A percentile compares a stretch with the other conserved stretches of the same genome.
Evolutionary conservation across 2,329 filamentous ascomycete genomes (phyloP).

Genomic region (Microsporum canis): DNA sequence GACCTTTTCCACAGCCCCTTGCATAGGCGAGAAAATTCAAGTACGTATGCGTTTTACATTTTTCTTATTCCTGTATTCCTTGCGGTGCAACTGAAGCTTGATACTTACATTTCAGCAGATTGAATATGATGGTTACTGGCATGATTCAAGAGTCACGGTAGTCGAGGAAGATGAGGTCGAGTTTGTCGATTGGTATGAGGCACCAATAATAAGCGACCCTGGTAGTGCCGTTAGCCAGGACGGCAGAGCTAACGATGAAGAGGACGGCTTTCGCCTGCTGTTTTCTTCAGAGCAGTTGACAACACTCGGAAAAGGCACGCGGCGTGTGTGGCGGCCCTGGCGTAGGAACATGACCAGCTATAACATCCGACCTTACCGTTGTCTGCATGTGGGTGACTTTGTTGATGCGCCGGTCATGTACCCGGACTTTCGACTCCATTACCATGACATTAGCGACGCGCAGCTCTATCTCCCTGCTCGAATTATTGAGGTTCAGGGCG

Average conservation of each 20-base stretch:
- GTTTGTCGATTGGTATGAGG: slow-evolving; percentile 12
- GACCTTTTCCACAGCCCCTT: slow-evolving; percentile 11
- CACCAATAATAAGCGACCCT: too few relatives aligned
- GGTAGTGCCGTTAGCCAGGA: neutral
- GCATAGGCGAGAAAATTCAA: slow-evolving; percentile 14
- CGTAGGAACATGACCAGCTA: slow-evolving; percentile 12
- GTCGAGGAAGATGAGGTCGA: slow-evolving; percentile 14
- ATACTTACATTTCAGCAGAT: slow-evolving; percentile 9
- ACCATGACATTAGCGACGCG: slow-evolving; percentile 12
- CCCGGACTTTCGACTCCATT: slow-evolving; percentile 14
- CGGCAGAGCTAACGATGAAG: slow-evolving; percentile 11
- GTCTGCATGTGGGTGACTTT: slow-evolving; percentile 14
- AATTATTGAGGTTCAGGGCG: slow-evolving; percentile 14
- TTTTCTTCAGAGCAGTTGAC: slow-evolving; percentile 15
- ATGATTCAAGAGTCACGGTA: slow-evolving; percentile 14
- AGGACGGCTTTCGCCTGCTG: slow-evolving; percentile 11
- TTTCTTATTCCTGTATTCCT: slow-evolving; percentile 8
- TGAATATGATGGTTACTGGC: slow-evolving; percentile 13
- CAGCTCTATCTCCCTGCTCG: slow-evolving; percentile 15
- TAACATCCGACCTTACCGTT: slow-evolving; percentile 14
- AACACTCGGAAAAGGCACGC: slow-evolving; percentile 13
- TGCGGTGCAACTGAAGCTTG: neutral
- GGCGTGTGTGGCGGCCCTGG: slow-evolving; percentile 14
- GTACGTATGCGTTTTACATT: slow-evolving; percentile 14
- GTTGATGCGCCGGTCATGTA: slow-evolving; percentile 15